These are phyloP conservation scores for Penicillium coffeae DNA, from an alignment of 495 filamentous ascomycete species.

Conservation along the genomic window DNA sequence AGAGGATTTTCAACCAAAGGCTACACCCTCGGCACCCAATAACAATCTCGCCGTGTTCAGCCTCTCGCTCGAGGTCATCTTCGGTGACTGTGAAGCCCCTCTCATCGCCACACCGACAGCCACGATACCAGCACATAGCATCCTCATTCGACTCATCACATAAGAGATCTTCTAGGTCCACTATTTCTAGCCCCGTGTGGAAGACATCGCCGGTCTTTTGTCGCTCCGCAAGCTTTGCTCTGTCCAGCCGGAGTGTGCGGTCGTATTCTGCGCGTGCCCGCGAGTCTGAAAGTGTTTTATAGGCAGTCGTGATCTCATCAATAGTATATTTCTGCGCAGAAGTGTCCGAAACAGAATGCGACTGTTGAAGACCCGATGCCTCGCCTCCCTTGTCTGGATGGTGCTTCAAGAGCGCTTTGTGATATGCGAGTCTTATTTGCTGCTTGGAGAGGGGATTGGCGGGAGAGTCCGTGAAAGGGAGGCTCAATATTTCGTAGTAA, in stretches of 20 bases:
- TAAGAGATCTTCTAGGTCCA: conserved; percentile 78
- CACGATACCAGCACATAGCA: conserved; percentile 55
- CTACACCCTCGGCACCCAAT: conserved; percentile 79
- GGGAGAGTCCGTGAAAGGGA: conserved; percentile 31
- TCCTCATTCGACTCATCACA: conserved; percentile 43
- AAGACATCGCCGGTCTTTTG: conserved; percentile 37
- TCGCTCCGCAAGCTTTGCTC: conserved; percentile 19
- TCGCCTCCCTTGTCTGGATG: conserved; percentile 71
- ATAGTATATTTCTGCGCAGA: conserved; percentile 46
- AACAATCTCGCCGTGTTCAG: conserved; percentile 62
- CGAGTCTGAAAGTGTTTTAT: conserved; percentile 62
- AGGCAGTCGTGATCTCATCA: conserved; percentile 77
- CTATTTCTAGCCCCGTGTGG: conserved; percentile 67
- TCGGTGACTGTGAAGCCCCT: conserved; percentile 68
- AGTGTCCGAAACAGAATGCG: not conserved
- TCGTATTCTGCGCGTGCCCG: conserved; percentile 63
- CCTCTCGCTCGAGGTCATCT: conserved; percentile 62
- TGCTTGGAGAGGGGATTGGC: conserved; percentile 24
- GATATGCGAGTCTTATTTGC: conserved; percentile 71
- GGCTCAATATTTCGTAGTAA: conserved; percentile 53
- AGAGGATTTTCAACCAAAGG: conserved; percentile 67
- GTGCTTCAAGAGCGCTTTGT: conserved; percentile 68
- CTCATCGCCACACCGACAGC: conserved; percentile 78
- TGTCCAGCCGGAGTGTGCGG: conserved; percentile 42
- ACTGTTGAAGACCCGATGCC: not conserved